These are phyloP conservation scores for Malus orientalis DNA, from an alignment of 306 rosid genomes.

Conservation along the genomic window DNA sequence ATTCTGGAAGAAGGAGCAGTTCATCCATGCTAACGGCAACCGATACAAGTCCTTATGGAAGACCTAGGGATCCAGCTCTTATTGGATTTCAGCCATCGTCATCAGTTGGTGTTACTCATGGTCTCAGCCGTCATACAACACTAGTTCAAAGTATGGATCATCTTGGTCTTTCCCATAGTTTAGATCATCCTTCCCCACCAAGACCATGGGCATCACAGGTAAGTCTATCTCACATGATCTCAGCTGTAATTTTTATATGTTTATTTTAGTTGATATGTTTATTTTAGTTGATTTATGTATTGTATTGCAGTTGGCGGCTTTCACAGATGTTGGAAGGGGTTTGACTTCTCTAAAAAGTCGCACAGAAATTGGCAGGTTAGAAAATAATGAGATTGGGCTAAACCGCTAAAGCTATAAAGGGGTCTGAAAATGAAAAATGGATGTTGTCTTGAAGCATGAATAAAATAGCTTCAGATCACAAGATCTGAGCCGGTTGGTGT, in stretches of 20 bases:
- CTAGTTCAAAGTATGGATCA: constrained; percentile 56
- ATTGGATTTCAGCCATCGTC: constrained; percentile 35
- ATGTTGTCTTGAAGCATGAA: background rate
- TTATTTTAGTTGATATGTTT: background rate
- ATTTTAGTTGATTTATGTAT: constrained; percentile 7
- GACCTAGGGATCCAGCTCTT: constrained; percentile 46
- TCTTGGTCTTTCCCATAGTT: constrained; percentile 42
- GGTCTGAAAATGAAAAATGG: background rate
- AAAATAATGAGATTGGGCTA: constrained; percentile 6
- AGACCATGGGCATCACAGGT: constrained; percentile 66
- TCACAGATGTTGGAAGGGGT: constrained; percentile 52
- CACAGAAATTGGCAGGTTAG: constrained; percentile 72
- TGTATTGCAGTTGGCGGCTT: constrained; percentile 48
- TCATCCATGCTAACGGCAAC: constrained; percentile 40
- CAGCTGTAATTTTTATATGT: background rate
- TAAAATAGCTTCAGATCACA: background rate
- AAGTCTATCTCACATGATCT: background rate
- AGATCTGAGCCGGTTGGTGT: background rate
- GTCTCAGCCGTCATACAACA: constrained; percentile 31
- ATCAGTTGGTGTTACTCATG: constrained; percentile 34
- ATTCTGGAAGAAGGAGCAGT: constrained; percentile 45
- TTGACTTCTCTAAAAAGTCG: constrained; percentile 57
- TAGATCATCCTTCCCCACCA: constrained; percentile 69
- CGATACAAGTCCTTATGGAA: constrained; percentile 60
- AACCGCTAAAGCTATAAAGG: constrained; percentile 17